These are phyloP conservation scores for Chloromonas sp. DNA, from an alignment of 163 green algal species.

Conservation along the genomic window DNA sequence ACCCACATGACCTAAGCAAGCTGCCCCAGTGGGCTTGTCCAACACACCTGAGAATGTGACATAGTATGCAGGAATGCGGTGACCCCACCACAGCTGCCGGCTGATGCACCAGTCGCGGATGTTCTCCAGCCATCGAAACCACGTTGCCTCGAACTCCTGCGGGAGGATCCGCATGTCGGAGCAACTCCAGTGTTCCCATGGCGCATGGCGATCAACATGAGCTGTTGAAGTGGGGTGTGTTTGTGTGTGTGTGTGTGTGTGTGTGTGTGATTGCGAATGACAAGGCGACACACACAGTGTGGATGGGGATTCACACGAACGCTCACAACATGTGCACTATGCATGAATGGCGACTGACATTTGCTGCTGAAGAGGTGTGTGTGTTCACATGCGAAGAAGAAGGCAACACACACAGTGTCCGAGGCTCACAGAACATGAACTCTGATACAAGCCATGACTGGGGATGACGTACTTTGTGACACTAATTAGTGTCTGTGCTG, in stretches of 20 bases:
- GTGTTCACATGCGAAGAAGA: no score
- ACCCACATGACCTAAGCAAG: no score
- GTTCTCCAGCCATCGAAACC: slow-evolving; percentile 89
- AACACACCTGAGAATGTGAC: slow-evolving; percentile 24
- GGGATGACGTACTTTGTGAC: no score
- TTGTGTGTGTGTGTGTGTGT: background rate
- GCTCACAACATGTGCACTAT: no score
- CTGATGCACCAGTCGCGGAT: slow-evolving; percentile 98
- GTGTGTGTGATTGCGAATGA: background rate
- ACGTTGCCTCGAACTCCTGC: slow-evolving; percentile 54
- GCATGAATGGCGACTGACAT: no score
- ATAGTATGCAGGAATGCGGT: slow-evolving; percentile 98
- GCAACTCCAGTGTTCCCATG: no score
- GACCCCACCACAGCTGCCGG: slow-evolving; percentile 97
- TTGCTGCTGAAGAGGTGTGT: no score
- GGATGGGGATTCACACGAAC: no score
- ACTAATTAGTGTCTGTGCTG: no score
- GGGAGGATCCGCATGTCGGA: background rate
- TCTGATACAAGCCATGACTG: no score
- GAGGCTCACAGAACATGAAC: background rate
- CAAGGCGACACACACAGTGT: no score
- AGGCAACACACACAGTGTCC: background rate
- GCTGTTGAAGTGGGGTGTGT: background rate
- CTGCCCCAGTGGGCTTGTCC: background rate
- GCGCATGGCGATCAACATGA: no score